phyloP scores from a whole-genome alignment of 768 basidiomycete species.

The Chalciporus chontae region DNA sequence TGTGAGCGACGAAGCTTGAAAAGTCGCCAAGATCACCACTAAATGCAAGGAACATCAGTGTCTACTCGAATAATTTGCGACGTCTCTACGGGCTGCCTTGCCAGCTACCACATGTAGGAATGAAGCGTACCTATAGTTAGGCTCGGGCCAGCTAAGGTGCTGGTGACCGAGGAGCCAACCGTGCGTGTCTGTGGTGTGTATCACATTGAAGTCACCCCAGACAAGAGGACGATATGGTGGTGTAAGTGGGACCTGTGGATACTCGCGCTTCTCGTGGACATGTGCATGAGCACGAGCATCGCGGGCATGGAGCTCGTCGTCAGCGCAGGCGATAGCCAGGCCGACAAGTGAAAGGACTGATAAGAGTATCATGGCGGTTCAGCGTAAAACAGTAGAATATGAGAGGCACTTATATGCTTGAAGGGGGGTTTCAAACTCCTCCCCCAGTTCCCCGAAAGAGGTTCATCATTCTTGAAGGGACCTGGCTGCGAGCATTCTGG shows the following conservation, averaged over 20 bases:
- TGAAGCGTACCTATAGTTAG: slow-evolving; percentile 57
- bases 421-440: too few species aligned
- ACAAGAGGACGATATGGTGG: slow-evolving; percentile 64
- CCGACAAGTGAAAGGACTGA: slow-evolving; percentile 14
- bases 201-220: slow-evolving; percentile 89
- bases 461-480: too few species aligned
- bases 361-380: slow-evolving; percentile 1
- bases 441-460: too few species aligned
- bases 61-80: not conserved
- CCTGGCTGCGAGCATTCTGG: too few species aligned
- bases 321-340: slow-evolving; percentile 21
- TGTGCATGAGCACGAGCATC: slow-evolving; percentile 32
- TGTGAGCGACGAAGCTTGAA: slow-evolving; percentile 62
- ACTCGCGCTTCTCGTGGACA: slow-evolving; percentile 33
- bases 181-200: slow-evolving; percentile 84
- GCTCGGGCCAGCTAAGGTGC: slow-evolving; percentile 67
- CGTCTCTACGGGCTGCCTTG: too few species aligned
- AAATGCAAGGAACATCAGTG: not conserved
- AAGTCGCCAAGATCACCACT: slow-evolving; percentile 77
- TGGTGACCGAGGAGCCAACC: slow-evolving; percentile 86
- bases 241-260: slow-evolving; percentile 41
- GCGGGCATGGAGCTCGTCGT: slow-evolving; percentile 18
- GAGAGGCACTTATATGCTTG: too few species aligned
- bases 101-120: not conserved
- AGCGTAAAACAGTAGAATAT: too few species aligned